These are phyloP conservation scores for Isatis tinctoria DNA, from an alignment of 345 rosid species.

Conservation along the genomic window DNA sequence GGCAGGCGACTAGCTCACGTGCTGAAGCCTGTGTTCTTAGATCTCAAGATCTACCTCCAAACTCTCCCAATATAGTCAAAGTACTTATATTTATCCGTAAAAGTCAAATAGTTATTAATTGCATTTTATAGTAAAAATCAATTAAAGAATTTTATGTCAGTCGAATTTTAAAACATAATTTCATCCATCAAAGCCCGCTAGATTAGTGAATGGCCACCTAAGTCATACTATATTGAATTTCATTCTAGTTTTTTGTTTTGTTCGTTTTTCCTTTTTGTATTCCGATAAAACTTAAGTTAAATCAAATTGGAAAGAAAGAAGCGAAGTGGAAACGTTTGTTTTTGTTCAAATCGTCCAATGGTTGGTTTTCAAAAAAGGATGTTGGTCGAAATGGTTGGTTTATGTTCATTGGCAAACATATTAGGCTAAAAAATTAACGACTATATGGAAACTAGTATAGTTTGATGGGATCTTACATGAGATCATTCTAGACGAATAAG, in stretches of 20 bases:
- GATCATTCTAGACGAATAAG: not conserved
- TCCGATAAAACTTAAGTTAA: not conserved
- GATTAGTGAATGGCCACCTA: conserved; percentile 5
- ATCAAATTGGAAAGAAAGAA: not conserved
- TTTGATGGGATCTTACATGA: not conserved
- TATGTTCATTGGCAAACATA: not conserved
- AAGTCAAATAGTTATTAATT: conserved; percentile 25
- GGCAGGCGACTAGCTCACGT: conserved; percentile 30
- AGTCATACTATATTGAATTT: not conserved
- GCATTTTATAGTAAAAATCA: not conserved
- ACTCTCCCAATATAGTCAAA: conserved; percentile 19
- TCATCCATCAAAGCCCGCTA: not conserved
- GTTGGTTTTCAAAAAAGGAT: not conserved
- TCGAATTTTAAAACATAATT: not conserved
- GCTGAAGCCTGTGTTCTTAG: conserved; percentile 24
- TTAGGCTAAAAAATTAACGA: not conserved
- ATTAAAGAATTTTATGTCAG: not conserved
- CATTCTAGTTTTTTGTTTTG: not conserved
- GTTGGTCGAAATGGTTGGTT: not conserved
- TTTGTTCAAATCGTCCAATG: not conserved
- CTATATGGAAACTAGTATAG: conserved; percentile 10
- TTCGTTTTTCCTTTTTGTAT: not conserved
- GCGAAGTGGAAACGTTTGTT: not conserved
- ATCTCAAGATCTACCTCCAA: conserved; percentile 28
- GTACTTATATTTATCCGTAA: not conserved